Base-by-base conservation (phyloP, 345 rosid species). In the Barbarea vulgaris region DNA sequence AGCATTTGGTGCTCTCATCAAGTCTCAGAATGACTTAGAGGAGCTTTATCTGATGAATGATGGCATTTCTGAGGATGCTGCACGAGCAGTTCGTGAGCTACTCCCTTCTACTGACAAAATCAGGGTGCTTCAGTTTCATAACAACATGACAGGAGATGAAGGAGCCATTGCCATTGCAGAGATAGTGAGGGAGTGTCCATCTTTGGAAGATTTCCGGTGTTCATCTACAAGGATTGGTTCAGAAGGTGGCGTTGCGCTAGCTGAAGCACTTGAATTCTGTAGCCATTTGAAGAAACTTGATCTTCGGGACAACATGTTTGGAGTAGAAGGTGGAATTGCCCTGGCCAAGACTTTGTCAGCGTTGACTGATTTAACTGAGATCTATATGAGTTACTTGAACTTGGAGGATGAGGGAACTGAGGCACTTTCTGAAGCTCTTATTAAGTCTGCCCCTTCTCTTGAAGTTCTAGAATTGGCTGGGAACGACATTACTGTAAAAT, bases 31-130 rank as follows among this genome's bases (percentile, higher is more conserved):
- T 65, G 77, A 84, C 78, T 69, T 93, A 22, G 93, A 93, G 81
- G 98, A 91, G 83, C 90, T 93, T 0, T 84, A 87, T 77, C 78
- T 93, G 79, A 87, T 91, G 87, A 93, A 93, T 81, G 93, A 87
- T 37, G 98, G 97, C 34, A 93, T 91, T 64, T 93, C 97, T 0
- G 96, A 89, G 85, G 92, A 91, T 74, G 97, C 98, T 81, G 98
- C 98, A 51, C 77, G 70, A 46, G 98, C 96, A 6, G 84, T 93
- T 70, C 64, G 83, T 71, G 98, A 93, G 81, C 75, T 93, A 60
- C 85, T 93, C 79, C 93, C 97, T 60, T 90, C 91, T 18, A 87
- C 96, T 19, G 83, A 77, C 72, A 84, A 85, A 78, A 90, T 91
- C 69, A 87, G 52, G 81, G 81, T 89, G 65, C 97, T 93, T 82